phyloP scores from a whole-genome alignment of 169 alveolate species.

The Babesia caballi region DNA sequence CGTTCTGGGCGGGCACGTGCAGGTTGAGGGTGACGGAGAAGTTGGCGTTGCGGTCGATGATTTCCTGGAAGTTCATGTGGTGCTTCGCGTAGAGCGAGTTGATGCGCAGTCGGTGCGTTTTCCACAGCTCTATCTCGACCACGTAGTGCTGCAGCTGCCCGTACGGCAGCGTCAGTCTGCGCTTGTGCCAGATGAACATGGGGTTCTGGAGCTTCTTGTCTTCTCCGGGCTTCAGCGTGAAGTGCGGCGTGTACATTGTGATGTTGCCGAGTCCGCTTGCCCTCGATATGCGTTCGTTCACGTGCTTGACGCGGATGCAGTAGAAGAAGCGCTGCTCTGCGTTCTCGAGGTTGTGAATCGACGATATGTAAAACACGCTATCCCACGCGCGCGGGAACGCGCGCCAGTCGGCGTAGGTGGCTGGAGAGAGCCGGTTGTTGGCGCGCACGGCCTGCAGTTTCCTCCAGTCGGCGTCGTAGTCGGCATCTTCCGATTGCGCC shows the following conservation, averaged over 20 bases:
- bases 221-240: conserved; percentile 73
- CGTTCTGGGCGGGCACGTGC: conserved; percentile 55
- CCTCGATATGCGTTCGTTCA: conserved; percentile 19
- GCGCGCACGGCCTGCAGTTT: conserved; percentile 40
- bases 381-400: conserved; percentile 51
- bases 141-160: conserved; percentile 77
- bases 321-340: conserved; percentile 52
- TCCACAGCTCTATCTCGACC: conserved; percentile 79
- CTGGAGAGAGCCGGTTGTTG: not conserved
- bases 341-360: conserved; percentile 63
- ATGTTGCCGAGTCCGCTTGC: conserved; percentile 42
- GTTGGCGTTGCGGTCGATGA: conserved; percentile 76
- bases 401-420: conserved; percentile 4
- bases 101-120: conserved; percentile 70
- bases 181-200: conserved; percentile 74
- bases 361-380: conserved; percentile 58
- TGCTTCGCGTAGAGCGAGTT: conserved; percentile 77
- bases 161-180: conserved; percentile 72
- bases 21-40: conserved; percentile 67
- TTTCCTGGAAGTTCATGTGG: conserved; percentile 71
- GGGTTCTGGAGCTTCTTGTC: conserved; percentile 58
- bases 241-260: conserved; percentile 72
- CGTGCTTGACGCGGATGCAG: conserved; percentile 49
- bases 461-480: conserved; percentile 36
- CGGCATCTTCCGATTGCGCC: not conserved